These are phyloP conservation scores for Kodamaea kakaduensis DNA, from an alignment of 805 yeast genomes.

Conservation along the genomic window DNA sequence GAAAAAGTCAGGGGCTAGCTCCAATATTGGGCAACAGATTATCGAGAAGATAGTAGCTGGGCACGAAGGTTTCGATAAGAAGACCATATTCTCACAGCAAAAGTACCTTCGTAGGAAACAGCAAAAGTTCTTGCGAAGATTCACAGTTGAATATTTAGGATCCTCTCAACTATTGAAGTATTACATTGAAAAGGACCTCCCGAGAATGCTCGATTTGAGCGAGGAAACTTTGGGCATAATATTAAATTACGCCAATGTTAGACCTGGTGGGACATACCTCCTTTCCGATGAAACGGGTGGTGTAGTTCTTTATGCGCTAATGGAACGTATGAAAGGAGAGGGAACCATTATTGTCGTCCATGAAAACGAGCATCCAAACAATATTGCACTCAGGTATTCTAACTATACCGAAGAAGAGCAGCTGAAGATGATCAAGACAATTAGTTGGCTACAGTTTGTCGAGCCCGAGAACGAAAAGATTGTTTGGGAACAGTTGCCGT, in stretches of 20 bases:
- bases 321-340: constrained; percentile 87
- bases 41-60: constrained; percentile 78
- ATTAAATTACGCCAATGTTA: constrained; percentile 73
- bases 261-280: constrained; percentile 85
- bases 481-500: constrained; percentile 43
- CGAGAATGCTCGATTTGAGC: constrained; percentile 72
- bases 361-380: constrained; percentile 91
- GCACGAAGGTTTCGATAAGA: constrained; percentile 83
- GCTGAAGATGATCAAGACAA: constrained; percentile 56
- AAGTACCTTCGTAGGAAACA: constrained; percentile 90
- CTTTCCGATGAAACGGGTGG: constrained; percentile 96
- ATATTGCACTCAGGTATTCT: constrained; percentile 63
- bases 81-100: constrained; percentile 85
- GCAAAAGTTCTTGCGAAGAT: constrained; percentile 82
- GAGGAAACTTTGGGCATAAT: constrained; percentile 78
- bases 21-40: constrained; percentile 66
- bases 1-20: constrained; percentile 64
- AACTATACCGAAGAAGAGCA: constrained; percentile 55
- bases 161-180: constrained; percentile 67
- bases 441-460: constrained; percentile 74
- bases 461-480: constrained; percentile 66
- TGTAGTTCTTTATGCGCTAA: constrained; percentile 72
- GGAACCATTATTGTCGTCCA: constrained; percentile 69
- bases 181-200: constrained; percentile 72
- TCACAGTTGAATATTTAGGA: constrained; percentile 75